Evolutionary conservation across 768 basidiomycete species (phyloP).

Genomic region (Omphalotus guepiniiformis): DNA sequence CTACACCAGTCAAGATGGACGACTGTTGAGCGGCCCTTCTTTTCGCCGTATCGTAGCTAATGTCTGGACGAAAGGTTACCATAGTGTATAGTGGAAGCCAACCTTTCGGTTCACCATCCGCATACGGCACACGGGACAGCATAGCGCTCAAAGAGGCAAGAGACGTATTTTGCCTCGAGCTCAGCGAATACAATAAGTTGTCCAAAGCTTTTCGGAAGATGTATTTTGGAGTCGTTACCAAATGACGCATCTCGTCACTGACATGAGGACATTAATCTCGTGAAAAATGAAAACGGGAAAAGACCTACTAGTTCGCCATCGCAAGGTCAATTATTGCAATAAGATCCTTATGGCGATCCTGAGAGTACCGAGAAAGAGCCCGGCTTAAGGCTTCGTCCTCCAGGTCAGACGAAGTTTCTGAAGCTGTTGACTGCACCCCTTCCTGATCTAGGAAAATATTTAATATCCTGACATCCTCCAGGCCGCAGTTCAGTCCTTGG

Average conservation of each 20-base stretch:
- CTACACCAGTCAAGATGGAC: slow-evolving; percentile 48
- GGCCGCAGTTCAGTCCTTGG: slow-evolving; percentile 95
- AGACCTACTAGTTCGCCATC: slow-evolving; percentile 91
- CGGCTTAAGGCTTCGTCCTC: slow-evolving; percentile 55
- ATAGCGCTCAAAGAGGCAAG: slow-evolving; percentile 42
- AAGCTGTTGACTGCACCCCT: slow-evolving; percentile 49
- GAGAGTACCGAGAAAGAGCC: slow-evolving; percentile 77
- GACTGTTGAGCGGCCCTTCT: slow-evolving; percentile 67
- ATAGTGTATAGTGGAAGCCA: slow-evolving; percentile 97
- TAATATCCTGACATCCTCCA: slow-evolving; percentile 94
- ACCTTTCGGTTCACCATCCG: slow-evolving; percentile 54
- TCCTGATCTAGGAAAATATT: slow-evolving; percentile 69
- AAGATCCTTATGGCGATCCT: slow-evolving; percentile 81
- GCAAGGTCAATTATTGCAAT: slow-evolving; percentile 89
- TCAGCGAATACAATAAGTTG: slow-evolving; percentile 64
- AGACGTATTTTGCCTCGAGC: slow-evolving; percentile 42
- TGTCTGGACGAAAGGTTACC: slow-evolving; percentile 96
- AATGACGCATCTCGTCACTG: slow-evolving; percentile 93
- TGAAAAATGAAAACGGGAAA: slow-evolving; percentile 14
- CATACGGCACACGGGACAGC: slow-evolving; percentile 53
- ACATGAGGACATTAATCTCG: slow-evolving; percentile 20
- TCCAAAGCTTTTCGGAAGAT: slow-evolving; percentile 78
- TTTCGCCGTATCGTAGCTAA: slow-evolving; percentile 82
- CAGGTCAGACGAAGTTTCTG: slow-evolving; percentile 27
- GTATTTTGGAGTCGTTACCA: slow-evolving; percentile 79